These are phyloP conservation scores for Melastoma malabathricum DNA, from an alignment of 345 rosid genomes.

Conservation along the genomic window DNA sequence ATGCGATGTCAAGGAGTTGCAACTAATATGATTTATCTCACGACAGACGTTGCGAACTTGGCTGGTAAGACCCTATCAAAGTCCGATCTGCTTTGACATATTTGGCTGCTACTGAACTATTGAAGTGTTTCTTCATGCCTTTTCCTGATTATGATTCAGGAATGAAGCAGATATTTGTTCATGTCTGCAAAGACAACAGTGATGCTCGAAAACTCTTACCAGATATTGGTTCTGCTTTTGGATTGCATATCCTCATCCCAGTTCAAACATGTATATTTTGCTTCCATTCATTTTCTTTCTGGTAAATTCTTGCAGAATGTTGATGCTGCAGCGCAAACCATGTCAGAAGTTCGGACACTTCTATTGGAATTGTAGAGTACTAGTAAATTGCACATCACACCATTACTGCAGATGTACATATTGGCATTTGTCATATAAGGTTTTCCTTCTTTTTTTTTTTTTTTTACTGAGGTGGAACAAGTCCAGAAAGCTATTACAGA, in stretches of 20 bases:
- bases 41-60: slow-evolving; percentile 10
- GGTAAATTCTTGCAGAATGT: slow-evolving; percentile 6
- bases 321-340: slow-evolving; percentile 7
- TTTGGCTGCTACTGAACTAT: not conserved
- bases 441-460: too few species aligned
- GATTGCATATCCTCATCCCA: not conserved
- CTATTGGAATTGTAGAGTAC: slow-evolving; percentile 11
- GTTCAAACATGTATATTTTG: not conserved
- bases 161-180: slow-evolving; percentile 14
- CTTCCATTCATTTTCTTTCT: not conserved
- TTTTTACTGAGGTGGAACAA: too few species aligned
- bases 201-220: slow-evolving; percentile 13
- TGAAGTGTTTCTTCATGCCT: not conserved
- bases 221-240: slow-evolving; percentile 11
- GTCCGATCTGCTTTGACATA: not conserved
- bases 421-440: too few species aligned
- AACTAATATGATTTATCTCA: slow-evolving; percentile 13
- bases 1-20: slow-evolving; percentile 16
- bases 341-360: slow-evolving; percentile 10
- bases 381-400: not conserved
- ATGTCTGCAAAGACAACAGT: slow-evolving; percentile 9
- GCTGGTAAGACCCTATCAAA: slow-evolving; percentile 7
- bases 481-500: too few species aligned
- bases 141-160: slow-evolving; percentile 10
- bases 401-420: too few species aligned